A percentile compares a stretch with the other conserved stretches of the same genome.
phyloP scores from a whole-genome alignment of 768 basidiomycete genomes.

The Boletus barrowsii region DNA sequence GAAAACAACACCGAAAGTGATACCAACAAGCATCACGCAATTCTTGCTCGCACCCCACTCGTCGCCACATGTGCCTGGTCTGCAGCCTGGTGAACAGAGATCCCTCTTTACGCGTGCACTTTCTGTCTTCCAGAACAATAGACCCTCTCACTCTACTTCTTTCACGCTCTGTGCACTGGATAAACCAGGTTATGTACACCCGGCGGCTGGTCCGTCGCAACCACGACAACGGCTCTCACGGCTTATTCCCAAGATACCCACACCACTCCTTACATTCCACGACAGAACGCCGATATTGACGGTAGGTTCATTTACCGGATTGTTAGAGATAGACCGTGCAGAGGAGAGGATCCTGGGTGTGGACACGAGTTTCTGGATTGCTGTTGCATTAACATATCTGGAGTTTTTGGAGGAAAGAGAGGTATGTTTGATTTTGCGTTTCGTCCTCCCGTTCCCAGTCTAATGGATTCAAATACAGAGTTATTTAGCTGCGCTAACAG shows the following conservation, averaged over 20 bases:
- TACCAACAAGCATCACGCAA: slow-evolving; percentile 36
- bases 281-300: slow-evolving; percentile 70
- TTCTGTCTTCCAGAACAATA: slow-evolving; percentile 44
- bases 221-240: slow-evolving; percentile 19
- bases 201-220: slow-evolving; percentile 21
- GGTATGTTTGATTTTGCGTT: slow-evolving; percentile 40
- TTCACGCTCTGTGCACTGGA: slow-evolving; percentile 47
- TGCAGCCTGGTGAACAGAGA: slow-evolving; percentile 28
- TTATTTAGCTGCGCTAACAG: slow-evolving; percentile 52
- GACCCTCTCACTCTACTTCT: slow-evolving; percentile 58
- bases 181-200: slow-evolving; percentile 13
- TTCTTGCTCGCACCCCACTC: slow-evolving; percentile 53
- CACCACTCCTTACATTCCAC: slow-evolving; percentile 61
- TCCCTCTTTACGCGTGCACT: slow-evolving; percentile 53
- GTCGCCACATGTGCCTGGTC: slow-evolving; percentile 32
- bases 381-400: slow-evolving; percentile 68
- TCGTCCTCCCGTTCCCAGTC: neutral
- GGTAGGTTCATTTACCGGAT: slow-evolving; percentile 53
- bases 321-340: slow-evolving; percentile 58
- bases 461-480: slow-evolving; percentile 38
- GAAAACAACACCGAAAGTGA: slow-evolving; percentile 7
- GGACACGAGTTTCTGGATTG: slow-evolving; percentile 76
- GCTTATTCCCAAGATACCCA: slow-evolving; percentile 30
- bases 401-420: slow-evolving; percentile 78
- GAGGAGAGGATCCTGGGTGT: slow-evolving; percentile 62